Percentiles rank a stretch among this genome's conserved stretches.
phyloP scores from a whole-genome alignment of 768 basidiomycete genomes.

The Lentinus brumalis region DNA sequence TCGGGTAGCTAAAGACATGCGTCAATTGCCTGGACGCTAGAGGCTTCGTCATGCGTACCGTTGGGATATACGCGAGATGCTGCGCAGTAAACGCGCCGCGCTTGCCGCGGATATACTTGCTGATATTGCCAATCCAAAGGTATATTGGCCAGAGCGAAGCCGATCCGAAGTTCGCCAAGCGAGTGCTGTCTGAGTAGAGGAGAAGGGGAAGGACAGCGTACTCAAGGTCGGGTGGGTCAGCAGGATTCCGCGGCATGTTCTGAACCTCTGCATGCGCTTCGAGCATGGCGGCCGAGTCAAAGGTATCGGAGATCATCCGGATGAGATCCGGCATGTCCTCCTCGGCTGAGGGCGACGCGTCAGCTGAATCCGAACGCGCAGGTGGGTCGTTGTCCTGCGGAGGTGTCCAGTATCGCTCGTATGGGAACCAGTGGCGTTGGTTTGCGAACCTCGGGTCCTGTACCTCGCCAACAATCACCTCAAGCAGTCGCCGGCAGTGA shows the following conservation, averaged over 20 bases:
- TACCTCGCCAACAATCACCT: too few relatives aligned
- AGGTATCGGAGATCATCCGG: neutral
- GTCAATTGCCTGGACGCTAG: conserved; percentile 26
- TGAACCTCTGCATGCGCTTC: conserved; percentile 10
- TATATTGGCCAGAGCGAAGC: conserved; percentile 43
- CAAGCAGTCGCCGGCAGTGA: too few relatives aligned
- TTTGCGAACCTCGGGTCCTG: too few relatives aligned
- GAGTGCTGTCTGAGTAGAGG: conserved; percentile 30
- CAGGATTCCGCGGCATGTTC: conserved; percentile 2
- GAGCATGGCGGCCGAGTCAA: neutral
- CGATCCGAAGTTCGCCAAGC: conserved; percentile 27
- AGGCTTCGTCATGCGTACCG: neutral
- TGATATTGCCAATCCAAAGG: conserved; percentile 39
- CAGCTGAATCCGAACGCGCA: too few relatives aligned
- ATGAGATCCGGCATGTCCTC: neutral
- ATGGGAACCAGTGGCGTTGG: too few relatives aligned
- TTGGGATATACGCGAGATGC: neutral
- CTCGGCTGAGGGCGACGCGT: too few relatives aligned
- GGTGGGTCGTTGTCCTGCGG: too few relatives aligned
- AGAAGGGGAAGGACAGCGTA: conserved; percentile 17
- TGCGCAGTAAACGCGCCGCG: conserved; percentile 35
- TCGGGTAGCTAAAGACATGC: too few relatives aligned
- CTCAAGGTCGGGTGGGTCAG: neutral
- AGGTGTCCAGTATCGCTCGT: too few relatives aligned
- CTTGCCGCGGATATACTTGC: conserved; percentile 38